Evolutionary conservation across 1,284 basidiomycete species (phyloP), one percentile per base, ranked within the genome.

Genomic region (Cutaneotrichosporon spelunceum): DNA sequence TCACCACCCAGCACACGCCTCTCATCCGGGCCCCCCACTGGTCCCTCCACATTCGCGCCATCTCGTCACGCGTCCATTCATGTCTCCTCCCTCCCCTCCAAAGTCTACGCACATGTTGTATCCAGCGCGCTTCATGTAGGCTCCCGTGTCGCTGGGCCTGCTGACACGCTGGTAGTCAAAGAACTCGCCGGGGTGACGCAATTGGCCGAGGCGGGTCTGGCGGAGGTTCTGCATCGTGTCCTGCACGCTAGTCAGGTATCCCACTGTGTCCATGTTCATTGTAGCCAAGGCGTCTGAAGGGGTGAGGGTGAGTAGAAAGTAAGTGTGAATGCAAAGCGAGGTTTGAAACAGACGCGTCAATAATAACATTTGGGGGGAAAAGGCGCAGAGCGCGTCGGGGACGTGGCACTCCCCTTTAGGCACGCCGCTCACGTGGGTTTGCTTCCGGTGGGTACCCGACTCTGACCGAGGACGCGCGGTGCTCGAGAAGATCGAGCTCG

Each of bases 81-180:
- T 33, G 23, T 36, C 39, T 8, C 39, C 39, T 19, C 39, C 39
- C 39, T n/a, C 39, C 19, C 39, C 9, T 9, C 39, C 13, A 39
- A 39, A 19, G 2, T n/a, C 19, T 13, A 66, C 77, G 57, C 48
- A 76, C 73, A 72, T 63, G 63, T 74, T 75, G 67, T 74, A 74
- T 23, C 68, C 65, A 16, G 73, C 74, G 27, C 72, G 62, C 65
- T 73, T 69, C 64, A 72, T 81, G 53, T 80, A 82, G 68, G 83
- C 82, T 70, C 81, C 81, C 85, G 86, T 65, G 86, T 94, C 81
- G 53, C 73, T 73, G 10, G 82, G 82, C 68, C 88, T 82, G 27
- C 91, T 93, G 64, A 98, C 81, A 54, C 93, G 87, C 71, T 93
- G 88, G 71, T 86, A 83, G 81, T 98, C 93, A 74, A 98, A 95